phyloP scores from a whole-genome alignment of 345 rosid species.

The Populus pruinosa region DNA sequence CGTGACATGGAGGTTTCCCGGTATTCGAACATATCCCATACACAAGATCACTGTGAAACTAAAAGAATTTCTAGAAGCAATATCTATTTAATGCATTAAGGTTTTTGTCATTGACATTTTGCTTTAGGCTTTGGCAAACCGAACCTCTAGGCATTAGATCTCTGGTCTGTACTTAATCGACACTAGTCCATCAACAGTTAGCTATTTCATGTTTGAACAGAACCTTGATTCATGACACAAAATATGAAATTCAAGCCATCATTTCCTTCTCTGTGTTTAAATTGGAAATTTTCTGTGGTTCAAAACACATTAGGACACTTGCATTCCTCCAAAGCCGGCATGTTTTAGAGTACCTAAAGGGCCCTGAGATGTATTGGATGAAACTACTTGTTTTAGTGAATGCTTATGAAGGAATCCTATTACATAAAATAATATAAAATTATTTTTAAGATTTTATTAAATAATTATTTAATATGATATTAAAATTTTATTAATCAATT shows the following conservation, averaged over 20 bases:
- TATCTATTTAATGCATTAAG: neutral
- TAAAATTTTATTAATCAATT: no score
- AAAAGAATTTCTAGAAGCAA: neutral
- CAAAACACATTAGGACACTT: neutral
- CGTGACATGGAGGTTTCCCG: neutral
- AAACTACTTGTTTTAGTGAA: neutral
- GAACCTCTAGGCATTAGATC: neutral
- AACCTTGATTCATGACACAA: neutral
- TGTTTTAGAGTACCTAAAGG: neutral
- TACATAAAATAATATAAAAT: no score
- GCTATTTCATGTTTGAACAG: neutral
- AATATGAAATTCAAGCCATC: neutral
- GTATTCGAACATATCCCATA: no score
- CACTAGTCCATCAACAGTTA: neutral
- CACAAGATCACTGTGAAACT: neutral
- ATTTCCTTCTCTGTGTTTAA: neutral
- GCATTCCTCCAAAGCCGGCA: neutral
- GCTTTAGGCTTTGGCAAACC: neutral
- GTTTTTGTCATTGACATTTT: neutral
- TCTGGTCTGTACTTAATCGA: neutral
- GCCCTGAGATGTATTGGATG: neutral
- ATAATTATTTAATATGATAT: no score
- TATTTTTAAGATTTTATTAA: no score
- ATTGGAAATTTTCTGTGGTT: neutral
- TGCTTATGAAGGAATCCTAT: neutral